Conservation (phyloP, 371 early-diverging fungal genomes). For the Lichtheimia ornata region DNA sequence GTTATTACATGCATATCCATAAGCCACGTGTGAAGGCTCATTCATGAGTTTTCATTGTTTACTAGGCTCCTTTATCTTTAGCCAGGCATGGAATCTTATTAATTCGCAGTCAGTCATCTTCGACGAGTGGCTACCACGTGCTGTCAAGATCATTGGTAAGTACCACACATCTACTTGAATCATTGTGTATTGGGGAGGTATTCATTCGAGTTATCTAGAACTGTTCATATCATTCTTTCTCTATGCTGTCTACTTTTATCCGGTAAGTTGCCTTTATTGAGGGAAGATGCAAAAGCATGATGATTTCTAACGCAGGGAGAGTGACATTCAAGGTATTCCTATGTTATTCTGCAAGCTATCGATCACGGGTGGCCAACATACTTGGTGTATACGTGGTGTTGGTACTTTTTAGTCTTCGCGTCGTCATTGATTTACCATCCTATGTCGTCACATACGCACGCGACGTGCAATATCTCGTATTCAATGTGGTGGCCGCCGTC, state of each 20-base stretch:
- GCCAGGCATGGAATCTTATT: constrained; percentile 52
- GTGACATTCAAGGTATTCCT: constrained; percentile 30
- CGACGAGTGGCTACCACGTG: constrained; percentile 46
- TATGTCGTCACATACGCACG: constrained; percentile 43
- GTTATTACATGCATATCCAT: no score
- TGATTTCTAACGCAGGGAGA: not conserved
- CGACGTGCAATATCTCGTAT: constrained; percentile 28
- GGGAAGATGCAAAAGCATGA: not conserved
- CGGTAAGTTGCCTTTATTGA: constrained; percentile 19
- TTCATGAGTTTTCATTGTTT: not conserved
- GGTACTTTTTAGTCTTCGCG: constrained; percentile 32
- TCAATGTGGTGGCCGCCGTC: constrained; percentile 30
- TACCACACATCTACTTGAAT: not conserved
- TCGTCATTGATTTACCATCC: constrained; percentile 36
- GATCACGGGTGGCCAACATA: constrained; percentile 41
- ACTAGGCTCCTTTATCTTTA: constrained; percentile 51
- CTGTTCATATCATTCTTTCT: constrained; percentile 51
- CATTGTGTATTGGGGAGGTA: not conserved
- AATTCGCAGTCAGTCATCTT: constrained; percentile 45
- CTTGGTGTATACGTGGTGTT: constrained; percentile 29
- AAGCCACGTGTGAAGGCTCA: not conserved
- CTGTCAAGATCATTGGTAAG: constrained; percentile 46
- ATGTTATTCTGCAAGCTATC: constrained; percentile 44
- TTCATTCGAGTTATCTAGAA: constrained; percentile 19
- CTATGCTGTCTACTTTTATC: constrained; percentile 54